Conservation (phyloP, 192 early-diverging fungal species). For the Kappamyces sp. region DNA sequence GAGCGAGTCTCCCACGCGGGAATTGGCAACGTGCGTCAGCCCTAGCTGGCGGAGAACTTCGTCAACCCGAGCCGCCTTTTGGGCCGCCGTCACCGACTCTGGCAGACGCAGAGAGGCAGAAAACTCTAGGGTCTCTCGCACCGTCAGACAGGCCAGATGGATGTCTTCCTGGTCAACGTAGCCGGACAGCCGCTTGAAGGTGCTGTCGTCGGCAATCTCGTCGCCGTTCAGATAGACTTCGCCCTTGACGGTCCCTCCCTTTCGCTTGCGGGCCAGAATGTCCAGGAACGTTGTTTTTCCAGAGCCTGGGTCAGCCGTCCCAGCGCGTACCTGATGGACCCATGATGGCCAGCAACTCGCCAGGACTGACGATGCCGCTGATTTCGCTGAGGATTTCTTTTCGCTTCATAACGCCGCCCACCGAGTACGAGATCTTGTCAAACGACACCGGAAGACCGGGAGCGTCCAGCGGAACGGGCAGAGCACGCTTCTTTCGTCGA, state of each 20-base stretch:
- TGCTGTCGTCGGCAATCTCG: not conserved
- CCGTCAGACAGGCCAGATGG: conserved; percentile 53
- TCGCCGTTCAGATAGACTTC: conserved; percentile 29
- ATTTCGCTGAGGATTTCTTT: conserved; percentile 58
- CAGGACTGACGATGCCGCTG: conserved; percentile 64
- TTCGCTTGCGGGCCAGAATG: conserved; percentile 64
- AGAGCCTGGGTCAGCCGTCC: conserved; percentile 37
- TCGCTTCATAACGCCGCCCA: conserved; percentile 18
- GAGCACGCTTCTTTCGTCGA: conserved; percentile 12
- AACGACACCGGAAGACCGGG: conserved; percentile 28
- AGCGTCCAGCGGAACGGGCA: conserved; percentile 19
- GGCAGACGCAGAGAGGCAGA: conserved; percentile 68
- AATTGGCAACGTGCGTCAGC: conserved; percentile 53
- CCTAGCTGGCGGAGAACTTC: conserved; percentile 62
- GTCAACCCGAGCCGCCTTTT: conserved; percentile 59
- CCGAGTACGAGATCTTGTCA: conserved; percentile 16
- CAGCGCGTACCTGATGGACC: conserved; percentile 60
- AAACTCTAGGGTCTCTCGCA: conserved; percentile 71
- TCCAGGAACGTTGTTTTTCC: conserved; percentile 88
- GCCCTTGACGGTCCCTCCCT: conserved; percentile 27
- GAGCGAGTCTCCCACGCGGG: conserved; percentile 31
- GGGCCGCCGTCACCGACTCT: conserved; percentile 36
- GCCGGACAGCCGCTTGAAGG: conserved; percentile 23
- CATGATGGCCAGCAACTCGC: conserved; percentile 78
- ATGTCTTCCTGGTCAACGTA: conserved; percentile 51